Base-by-base conservation (phyloP, 352 stramenopile genomes). In the Peronosclerospora sorghi region DNA sequence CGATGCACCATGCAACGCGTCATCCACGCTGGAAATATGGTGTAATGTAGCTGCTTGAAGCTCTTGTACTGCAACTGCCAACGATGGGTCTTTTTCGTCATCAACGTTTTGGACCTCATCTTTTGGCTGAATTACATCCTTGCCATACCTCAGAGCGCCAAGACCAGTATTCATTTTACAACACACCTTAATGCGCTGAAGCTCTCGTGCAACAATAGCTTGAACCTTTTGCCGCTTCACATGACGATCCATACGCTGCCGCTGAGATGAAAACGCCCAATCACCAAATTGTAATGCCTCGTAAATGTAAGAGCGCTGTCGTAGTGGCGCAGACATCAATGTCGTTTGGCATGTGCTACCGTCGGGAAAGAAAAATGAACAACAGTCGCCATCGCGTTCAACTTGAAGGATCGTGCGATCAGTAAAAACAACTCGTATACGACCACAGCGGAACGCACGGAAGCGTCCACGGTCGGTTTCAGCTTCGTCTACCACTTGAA, bases 371-470 rank as follows among this genome's bases (percentile, higher is more conserved):
- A 73, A 68, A 43, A 86, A 79, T 1, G 47, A 54, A 39, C 72
- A 86, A 14, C 45, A 51, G 4, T 66, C 59, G 12, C 36, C 44
- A 17, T 54, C 41, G 12, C 32, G 36, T n/a, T 72, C 53, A 17
- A 86, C 51, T 35, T 78, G 59, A 17, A 87, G 50, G 20, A 91
- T 87, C 13, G 79, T 87, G 27, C 79, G 73, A 29, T 91, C 76
- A 8, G 56, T 35, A 32, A 88, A 88, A 14, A 62, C 61, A 32
- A 78, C 72, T 21, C 76, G 78, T 20, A 88, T 60, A 15, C 59
- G 54, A n/a, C 73, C 71, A 39, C 78, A 68, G 13, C 60, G 53
- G 30, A 82, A 88, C 8, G 70, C 69, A 15, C 79, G 75, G 35
- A 88, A 88, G 10, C 68, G 62, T 0, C 76, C 76, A 21, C 48